Evolutionary conservation across 148 eudicot genomes (phyloP).

Genomic region (Amaranthus cruentus): DNA sequence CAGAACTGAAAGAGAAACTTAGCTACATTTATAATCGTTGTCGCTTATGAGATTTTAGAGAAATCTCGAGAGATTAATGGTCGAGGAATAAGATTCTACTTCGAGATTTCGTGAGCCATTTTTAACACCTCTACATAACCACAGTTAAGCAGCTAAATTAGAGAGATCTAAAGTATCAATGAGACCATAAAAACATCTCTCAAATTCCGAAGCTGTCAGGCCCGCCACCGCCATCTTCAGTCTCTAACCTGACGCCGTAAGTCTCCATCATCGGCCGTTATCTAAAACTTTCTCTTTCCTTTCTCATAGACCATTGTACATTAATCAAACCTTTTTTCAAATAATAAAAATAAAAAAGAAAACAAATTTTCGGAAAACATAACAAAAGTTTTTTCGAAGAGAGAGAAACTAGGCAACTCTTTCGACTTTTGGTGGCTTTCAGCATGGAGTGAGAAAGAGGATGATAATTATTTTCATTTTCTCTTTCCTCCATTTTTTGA

Average conservation of each 20-base stretch:
- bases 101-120: too few species aligned
- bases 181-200: too few species aligned
- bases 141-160: too few species aligned
- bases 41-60: too few species aligned
- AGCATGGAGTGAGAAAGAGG: not conserved
- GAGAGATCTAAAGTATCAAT: too few species aligned
- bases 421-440: conserved; percentile 13
- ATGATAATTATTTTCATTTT: not conserved
- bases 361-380: not conserved
- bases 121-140: too few species aligned
- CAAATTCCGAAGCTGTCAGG: not conserved
- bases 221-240: not conserved
- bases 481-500: conserved; percentile 12
- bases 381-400: not conserved
- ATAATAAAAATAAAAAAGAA: not conserved
- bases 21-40: too few species aligned
- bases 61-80: too few species aligned
- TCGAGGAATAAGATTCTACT: too few species aligned
- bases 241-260: not conserved
- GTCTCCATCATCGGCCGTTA: conserved; percentile 10
- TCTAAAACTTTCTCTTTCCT: not conserved
- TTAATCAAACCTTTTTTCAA: not conserved
- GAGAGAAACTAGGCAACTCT: conserved; percentile 8
- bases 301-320: not conserved
- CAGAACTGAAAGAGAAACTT: too few species aligned